A percentile compares a stretch with the other conserved stretches of the same genome.
These are phyloP conservation scores for Metarhizium humberi DNA, from an alignment of 2,329 filamentous ascomycete genomes.

Conservation along the genomic window DNA sequence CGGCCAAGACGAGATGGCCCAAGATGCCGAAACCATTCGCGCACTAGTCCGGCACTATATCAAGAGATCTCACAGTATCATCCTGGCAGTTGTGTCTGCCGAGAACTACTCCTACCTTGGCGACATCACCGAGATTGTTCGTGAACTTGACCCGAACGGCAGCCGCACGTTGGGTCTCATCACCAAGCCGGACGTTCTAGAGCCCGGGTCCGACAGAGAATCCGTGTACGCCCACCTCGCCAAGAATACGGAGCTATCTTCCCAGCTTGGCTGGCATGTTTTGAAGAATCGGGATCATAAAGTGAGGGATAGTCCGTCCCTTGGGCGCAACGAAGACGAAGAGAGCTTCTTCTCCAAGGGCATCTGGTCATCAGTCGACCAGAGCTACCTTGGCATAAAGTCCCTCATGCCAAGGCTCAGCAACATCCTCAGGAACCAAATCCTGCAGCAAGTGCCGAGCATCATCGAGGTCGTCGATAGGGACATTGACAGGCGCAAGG, in stretches of 20 bases:
- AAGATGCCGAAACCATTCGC: constrained; percentile 11
- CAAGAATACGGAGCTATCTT: constrained; percentile 33
- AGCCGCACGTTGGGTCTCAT: constrained; percentile 44
- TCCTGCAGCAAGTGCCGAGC: constrained; percentile 34
- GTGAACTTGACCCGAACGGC: constrained; percentile 10
- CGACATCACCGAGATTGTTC: constrained; percentile 21
- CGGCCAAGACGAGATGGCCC: constrained; percentile 29
- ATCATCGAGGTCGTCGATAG: constrained; percentile 33
- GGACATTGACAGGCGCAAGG: constrained; percentile 23
- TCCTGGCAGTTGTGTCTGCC: constrained; percentile 48
- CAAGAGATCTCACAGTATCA: constrained; percentile 44
- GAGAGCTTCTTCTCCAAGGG: constrained; percentile 32
- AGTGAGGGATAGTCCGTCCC: constrained; percentile 17
- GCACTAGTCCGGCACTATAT: constrained; percentile 46
- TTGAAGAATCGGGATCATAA: constrained; percentile 32
- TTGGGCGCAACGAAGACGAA: constrained; percentile 30
- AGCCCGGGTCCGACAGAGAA: constrained; percentile 28
- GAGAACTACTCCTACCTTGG: constrained; percentile 50
- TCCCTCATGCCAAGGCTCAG: constrained; percentile 40
- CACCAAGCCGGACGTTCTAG: constrained; percentile 41
- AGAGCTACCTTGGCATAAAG: constrained; percentile 34
- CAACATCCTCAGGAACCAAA: constrained; percentile 37
- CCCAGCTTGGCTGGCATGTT: constrained; percentile 45
- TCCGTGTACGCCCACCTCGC: constrained; percentile 30
- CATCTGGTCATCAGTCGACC: constrained; percentile 26